A percentile compares a stretch with the other conserved stretches of the same genome.
Conservation (phyloP, 768 basidiomycete genomes). For the Termitomyces sp. region DNA sequence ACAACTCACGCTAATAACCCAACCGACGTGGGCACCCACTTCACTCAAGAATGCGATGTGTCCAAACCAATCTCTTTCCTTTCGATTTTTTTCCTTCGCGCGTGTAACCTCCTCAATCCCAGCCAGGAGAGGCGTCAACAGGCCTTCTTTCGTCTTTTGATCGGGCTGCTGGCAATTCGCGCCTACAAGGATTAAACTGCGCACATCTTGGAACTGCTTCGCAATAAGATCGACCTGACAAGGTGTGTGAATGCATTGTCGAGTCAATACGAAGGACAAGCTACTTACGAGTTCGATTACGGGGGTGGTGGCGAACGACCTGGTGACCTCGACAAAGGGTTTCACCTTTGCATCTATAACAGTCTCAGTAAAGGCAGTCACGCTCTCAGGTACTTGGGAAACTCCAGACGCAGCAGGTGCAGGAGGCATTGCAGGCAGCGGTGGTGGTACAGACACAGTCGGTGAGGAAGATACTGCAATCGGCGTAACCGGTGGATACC, state of each 20-base stretch:
- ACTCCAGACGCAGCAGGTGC: constrained; percentile 27
- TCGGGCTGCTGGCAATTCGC: constrained; percentile 79
- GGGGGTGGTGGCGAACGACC: constrained; percentile 59
- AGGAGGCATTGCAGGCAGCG: constrained; percentile 20
- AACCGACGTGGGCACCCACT: constrained; percentile 76
- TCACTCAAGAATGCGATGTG: constrained; percentile 82
- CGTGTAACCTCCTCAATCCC: constrained; percentile 74
- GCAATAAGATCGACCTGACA: constrained; percentile 64
- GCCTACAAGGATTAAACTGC: constrained; percentile 61
- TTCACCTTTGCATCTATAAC: constrained; percentile 72
- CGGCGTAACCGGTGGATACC: constrained; percentile 1
- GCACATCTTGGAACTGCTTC: constrained; percentile 61
- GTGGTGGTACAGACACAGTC: constrained; percentile 24
- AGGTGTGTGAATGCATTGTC: background rate
- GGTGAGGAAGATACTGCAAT: constrained; percentile 13
- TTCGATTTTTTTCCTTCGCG: constrained; percentile 75
- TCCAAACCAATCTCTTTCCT: constrained; percentile 76
- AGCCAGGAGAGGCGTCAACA: constrained; percentile 65
- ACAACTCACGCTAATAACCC: constrained; percentile 75
- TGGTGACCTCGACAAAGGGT: constrained; percentile 69
- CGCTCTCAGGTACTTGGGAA: constrained; percentile 46
- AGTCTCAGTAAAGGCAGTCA: constrained; percentile 68
- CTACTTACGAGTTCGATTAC: constrained; percentile 73
- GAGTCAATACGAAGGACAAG: background rate
- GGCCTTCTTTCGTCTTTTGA: constrained; percentile 44